Evolutionary conservation across 441 rosid genomes (phyloP).

Genomic region (Corymbia calophylla): DNA sequence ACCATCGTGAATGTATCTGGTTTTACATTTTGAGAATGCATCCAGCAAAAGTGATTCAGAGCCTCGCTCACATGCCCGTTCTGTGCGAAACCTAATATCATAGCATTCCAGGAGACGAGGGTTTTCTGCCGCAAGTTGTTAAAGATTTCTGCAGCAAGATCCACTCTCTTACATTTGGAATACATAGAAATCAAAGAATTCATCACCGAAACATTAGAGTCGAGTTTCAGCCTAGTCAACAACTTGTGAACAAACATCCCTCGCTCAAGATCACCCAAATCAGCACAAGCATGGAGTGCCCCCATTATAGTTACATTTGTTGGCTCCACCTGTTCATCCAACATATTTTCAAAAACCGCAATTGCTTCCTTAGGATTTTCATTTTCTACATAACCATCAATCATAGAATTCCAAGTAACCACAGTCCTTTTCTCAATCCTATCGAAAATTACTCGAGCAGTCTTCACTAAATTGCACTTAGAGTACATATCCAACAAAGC

Average conservation of each 20-base stretch:
- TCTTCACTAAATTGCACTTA: slow-evolving; percentile 35
- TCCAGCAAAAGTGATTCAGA: slow-evolving; percentile 39
- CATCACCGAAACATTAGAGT: slow-evolving; percentile 42
- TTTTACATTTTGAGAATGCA: slow-evolving; percentile 24
- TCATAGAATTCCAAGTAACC: slow-evolving; percentile 72
- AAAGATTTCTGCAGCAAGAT: slow-evolving; percentile 44
- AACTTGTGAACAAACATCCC: slow-evolving; percentile 64
- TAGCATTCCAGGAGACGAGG: slow-evolving; percentile 66
- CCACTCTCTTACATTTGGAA: slow-evolving; percentile 54
- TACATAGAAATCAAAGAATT: slow-evolving; percentile 75
- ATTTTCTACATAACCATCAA: slow-evolving; percentile 49
- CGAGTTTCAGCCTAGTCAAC: slow-evolving; percentile 37
- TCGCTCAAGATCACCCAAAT: slow-evolving; percentile 56
- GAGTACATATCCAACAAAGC: slow-evolving; percentile 81
- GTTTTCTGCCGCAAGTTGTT: slow-evolving; percentile 33
- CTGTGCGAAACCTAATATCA: slow-evolving; percentile 68
- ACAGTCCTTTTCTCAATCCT: slow-evolving; percentile 37
- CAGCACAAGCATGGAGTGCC: slow-evolving; percentile 78
- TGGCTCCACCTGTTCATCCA: slow-evolving; percentile 65
- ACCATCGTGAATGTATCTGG: slow-evolving; percentile 64
- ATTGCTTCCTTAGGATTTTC: slow-evolving; percentile 48
- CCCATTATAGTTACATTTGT: slow-evolving; percentile 80
- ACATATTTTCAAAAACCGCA: slow-evolving; percentile 47
- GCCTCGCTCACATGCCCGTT: slow-evolving; percentile 46
- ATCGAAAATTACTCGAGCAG: slow-evolving; percentile 43